Conservation (phyloP, 2,329 filamentous ascomycete species). For the Botrytis byssoidea region DNA sequence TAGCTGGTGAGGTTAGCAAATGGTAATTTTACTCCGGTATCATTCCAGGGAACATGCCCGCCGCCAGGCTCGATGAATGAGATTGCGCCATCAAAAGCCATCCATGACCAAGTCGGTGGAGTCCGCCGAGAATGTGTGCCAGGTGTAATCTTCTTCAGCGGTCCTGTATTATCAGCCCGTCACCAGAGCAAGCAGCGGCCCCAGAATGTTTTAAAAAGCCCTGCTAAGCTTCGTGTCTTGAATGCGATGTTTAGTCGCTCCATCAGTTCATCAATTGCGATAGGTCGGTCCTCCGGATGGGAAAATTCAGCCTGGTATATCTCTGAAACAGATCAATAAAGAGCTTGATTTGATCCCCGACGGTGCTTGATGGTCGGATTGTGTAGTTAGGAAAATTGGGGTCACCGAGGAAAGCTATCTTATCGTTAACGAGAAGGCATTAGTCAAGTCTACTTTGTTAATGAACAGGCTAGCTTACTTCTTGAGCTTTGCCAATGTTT, state of each 20-base stretch:
- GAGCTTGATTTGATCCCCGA: constrained; percentile 11
- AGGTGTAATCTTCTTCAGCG: neutral
- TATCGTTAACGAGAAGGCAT: neutral
- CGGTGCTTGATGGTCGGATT: neutral
- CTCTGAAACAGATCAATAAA: neutral
- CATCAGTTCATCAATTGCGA: constrained; percentile 12
- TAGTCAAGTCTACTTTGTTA: neutral
- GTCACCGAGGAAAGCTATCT: constrained; percentile 37
- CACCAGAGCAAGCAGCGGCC: constrained; percentile 13
- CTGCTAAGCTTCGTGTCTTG: constrained; percentile 9
- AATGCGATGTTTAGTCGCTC: neutral
- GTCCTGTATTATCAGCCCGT: neutral
- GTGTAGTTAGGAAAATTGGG: constrained; percentile 31
- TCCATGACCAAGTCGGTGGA: constrained; percentile 18
- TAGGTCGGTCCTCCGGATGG: neutral
- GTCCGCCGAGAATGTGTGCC: neutral
- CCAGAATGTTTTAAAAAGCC: constrained; percentile 14
- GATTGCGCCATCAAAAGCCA: constrained; percentile 17
- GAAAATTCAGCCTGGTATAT: constrained; percentile 5
- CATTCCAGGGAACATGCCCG: neutral
- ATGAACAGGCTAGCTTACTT: constrained; percentile 32
- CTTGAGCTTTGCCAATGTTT: constrained; percentile 38
- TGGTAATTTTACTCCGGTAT: neutral
- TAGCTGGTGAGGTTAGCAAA: neutral
- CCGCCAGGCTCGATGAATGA: constrained; percentile 6